Base-by-base conservation (phyloP, 768 basidiomycete species). In the Amanita rimosa region DNA sequence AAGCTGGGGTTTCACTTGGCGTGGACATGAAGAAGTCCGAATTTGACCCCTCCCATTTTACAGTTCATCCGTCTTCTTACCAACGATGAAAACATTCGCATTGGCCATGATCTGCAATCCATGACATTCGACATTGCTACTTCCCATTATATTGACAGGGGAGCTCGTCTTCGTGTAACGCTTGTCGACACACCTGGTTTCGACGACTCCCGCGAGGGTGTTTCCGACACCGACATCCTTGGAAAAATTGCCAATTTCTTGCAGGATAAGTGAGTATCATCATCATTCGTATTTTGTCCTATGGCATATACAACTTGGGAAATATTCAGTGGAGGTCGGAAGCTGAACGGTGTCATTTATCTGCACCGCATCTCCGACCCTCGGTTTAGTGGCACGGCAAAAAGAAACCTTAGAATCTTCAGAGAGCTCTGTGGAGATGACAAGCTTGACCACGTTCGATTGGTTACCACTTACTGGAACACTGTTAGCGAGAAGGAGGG, bases 391-490 rank as follows among this genome's bases (percentile, higher is more conserved):
- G 70, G 68, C 24, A 63, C 62, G 1, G 65, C 69, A 26, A 66
- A 56, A 38, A 64, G 64, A 53, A 75, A 75, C 56, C 67, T 74
- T 40, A 63, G 60, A 33, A 65, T 75, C 57, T 75, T 75, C 58
- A 63, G 64, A 45, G 63, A 71, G 50, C 63, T 75, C 14, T 74
- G 74, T 54, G 73, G 73, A 16, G 66, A 67, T n/a, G 59, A 52
- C 42, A 63, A 64, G 3, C 66, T 76, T 44, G 60, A 61, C 26
- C 71, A 75, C 53, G 72, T 75, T 35, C 61, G 67, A 39, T 60
- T 75, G 50, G 67, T 70, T 48, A 75, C 74, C 54, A 74, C 63
- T 40, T 70, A 64, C 65, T 74, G 72, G 72, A 62, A 60, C 6
- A 55, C 58, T 37, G 69, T 69, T 40, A 55, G 59, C 50, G 58